Conservation (phyloP, 75 land plant species). For the Cryptomeria japonica region DNA sequence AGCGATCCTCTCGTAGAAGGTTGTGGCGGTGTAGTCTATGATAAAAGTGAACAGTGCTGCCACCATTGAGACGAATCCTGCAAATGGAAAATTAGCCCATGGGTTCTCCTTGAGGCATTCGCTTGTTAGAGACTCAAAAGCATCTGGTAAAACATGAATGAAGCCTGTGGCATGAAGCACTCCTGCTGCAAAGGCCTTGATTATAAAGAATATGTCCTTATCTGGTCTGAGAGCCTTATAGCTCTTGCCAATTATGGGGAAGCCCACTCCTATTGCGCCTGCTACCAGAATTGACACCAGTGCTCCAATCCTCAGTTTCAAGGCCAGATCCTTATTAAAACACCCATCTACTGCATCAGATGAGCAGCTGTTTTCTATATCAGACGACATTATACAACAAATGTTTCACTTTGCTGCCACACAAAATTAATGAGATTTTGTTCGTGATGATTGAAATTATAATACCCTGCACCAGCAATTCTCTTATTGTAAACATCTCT, state of each 20-base stretch:
- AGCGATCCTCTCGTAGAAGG: constrained; percentile 14
- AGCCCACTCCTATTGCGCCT: constrained; percentile 22
- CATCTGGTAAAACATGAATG: constrained; percentile 38
- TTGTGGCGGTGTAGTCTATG: constrained; percentile 27
- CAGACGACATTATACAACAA: constrained; percentile 5
- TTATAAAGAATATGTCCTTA: constrained; percentile 25
- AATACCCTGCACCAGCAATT: no score
- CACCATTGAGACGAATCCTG: constrained; percentile 39
- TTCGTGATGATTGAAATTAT: no score
- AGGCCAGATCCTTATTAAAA: no score
- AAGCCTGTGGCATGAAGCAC: constrained; percentile 37
- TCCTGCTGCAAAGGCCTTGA: constrained; percentile 35
- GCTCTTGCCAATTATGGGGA: constrained; percentile 26
- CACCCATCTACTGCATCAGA: no score
- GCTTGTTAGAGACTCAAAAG: constrained; percentile 21
- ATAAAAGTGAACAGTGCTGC: constrained; percentile 26
- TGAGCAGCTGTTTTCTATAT: no score
- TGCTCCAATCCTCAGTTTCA: no score
- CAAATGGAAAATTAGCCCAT: constrained; percentile 40
- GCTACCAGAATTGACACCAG: background rate
- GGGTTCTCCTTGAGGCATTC: constrained; percentile 25
- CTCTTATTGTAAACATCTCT: no score
- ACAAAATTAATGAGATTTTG: no score
- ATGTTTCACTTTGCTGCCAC: no score
- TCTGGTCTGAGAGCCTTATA: constrained; percentile 29